Evolutionary conservation across 352 stramenopile genomes (phyloP).

Genomic region (Phytophthora cactorum): DNA sequence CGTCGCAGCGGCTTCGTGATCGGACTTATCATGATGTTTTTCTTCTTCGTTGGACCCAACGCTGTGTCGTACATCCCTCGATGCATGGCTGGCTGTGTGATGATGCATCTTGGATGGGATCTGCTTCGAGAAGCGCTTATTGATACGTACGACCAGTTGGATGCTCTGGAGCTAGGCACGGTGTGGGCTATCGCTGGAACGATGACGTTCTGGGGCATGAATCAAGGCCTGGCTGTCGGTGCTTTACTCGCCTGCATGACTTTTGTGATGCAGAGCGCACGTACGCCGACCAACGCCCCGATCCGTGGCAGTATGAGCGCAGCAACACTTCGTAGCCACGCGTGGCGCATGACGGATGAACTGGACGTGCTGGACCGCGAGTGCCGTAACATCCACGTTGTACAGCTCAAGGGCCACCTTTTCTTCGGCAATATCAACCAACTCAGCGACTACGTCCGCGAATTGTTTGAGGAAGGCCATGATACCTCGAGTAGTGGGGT

Average conservation of each 20-base stretch:
- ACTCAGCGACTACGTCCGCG: conserved; percentile 88
- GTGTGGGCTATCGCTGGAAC: conserved; percentile 91
- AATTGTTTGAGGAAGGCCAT: conserved; percentile 57
- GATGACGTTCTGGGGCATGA: conserved; percentile 95
- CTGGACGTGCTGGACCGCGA: conserved; percentile 81
- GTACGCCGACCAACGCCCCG: conserved; percentile 80
- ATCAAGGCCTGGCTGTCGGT: conserved; percentile 87
- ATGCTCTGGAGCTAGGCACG: conserved; percentile 89
- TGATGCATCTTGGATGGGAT: conserved; percentile 93
- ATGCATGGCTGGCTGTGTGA: conserved; percentile 93
- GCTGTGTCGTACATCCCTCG: conserved; percentile 89
- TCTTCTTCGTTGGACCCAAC: conserved; percentile 90
- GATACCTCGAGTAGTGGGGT: conserved; percentile 8
- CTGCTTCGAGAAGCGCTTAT: conserved; percentile 90
- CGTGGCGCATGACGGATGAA: conserved; percentile 75
- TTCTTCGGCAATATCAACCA: conserved; percentile 94
- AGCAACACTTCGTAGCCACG: conserved; percentile 87
- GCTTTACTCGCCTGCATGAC: conserved; percentile 88
- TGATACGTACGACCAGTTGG: conserved; percentile 88
- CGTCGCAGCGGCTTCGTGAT: conserved; percentile 71
- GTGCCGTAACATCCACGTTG: conserved; percentile 80
- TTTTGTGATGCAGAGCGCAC: conserved; percentile 91
- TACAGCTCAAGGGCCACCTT: conserved; percentile 80
- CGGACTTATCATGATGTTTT: conserved; percentile 71
- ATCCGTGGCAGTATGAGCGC: conserved; percentile 93